phyloP scores from a whole-genome alignment of 139 green algal species.

The Monoraphidium neglectum region DNA sequence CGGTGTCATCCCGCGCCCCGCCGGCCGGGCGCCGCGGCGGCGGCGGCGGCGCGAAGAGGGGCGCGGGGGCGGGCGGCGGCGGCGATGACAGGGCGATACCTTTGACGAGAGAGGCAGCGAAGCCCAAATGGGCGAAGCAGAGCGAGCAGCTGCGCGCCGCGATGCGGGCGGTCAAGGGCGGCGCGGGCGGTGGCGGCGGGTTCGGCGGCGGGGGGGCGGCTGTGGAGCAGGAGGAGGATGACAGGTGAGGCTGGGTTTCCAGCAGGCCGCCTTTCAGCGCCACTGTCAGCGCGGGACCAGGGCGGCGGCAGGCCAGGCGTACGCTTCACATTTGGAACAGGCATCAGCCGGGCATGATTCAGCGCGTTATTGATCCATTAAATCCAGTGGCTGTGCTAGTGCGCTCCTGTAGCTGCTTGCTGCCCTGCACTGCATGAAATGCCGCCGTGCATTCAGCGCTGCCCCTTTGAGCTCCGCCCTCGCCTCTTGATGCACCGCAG shows the following conservation, averaged over 20 bases:
- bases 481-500: constrained; percentile 14
- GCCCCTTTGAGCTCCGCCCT: not conserved
- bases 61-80: not conserved
- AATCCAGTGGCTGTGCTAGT: too few species aligned
- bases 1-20: not conserved
- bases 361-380: too few species aligned
- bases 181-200: not conserved
- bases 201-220: not conserved
- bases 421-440: too few species aligned
- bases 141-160: constrained; percentile 58
- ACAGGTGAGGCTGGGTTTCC: not conserved
- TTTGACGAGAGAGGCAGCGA: not conserved
- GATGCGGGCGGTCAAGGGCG: constrained; percentile 33
- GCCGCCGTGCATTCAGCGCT: not conserved
- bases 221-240: not conserved
- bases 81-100: not conserved
- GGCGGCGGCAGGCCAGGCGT: too few species aligned
- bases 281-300: too few species aligned
- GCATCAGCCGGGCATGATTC: too few species aligned
- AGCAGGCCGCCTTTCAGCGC: too few species aligned
- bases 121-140: constrained; percentile 64
- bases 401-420: too few species aligned
- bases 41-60: not conserved
- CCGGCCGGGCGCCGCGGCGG: not conserved
- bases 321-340: too few species aligned